Evolutionary conservation across 768 basidiomycete species (phyloP), one percentile per base, ranked within the genome.

Genomic region (Hypsizygus marmoreus): DNA sequence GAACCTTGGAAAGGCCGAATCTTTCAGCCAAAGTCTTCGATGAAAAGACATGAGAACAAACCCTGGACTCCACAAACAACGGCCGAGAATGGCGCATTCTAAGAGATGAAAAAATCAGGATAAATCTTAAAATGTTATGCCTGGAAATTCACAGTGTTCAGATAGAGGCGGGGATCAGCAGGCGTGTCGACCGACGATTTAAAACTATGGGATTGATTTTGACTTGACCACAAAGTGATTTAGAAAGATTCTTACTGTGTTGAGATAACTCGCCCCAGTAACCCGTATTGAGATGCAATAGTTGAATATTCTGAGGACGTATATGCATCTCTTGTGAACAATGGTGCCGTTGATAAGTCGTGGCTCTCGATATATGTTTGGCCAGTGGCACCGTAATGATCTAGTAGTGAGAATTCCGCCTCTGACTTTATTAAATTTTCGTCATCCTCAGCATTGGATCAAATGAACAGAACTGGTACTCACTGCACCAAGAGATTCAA

Each of bases 11-110:
- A 25, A 12, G n/a, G n/a, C n/a, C n/a, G n/a, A n/a, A n/a, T n/a
- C 13, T 30, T 23, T 4, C 14, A 16, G 1, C 30, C 14, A 23
- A 38, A 20, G 10, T 31, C 44, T 10, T 9, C 25, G 20, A 19
- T 4, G 33, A 35, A n/a, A 23, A n/a, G 19, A 40, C 5, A 26
- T 2, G 16, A 11, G 5, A 38, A 33, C 50, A 17, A 38, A 68
- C 73, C 75, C 67, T 88, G 87, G 0, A 87, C 86, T 0, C 86
- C 86, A 41, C 86, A 89, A 2, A 88, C 76, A n/a, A 88, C 56
- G 0, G 86, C 82, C 0, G 87, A 88, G 55, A 87, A 84, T 0
- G 86, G 87, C 0, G 86, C 73, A 56, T 87, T 88, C 86, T 87
- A 47, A 12, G 8, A n/a, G 11, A 25, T 20, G 31, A 26, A 24